Evolutionary conservation across 108 stramenopile genomes (phyloP).

Genomic region (Licmophora abbreviata): DNA sequence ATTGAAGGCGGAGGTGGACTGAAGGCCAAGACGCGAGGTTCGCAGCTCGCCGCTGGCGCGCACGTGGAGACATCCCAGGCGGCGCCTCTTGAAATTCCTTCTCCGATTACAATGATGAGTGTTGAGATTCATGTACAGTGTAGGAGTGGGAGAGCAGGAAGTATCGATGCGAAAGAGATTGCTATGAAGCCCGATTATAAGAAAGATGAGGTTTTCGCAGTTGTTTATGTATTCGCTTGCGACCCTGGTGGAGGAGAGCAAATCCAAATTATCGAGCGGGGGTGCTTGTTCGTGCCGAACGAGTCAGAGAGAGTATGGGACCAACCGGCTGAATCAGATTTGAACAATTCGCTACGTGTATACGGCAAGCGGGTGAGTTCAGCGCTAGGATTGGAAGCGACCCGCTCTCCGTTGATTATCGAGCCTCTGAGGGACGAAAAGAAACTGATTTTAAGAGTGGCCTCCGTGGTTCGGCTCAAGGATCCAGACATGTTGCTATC

Average conservation of each 20-base stretch:
- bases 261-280: slow-evolving; percentile 59
- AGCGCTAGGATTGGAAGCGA: slow-evolving; percentile 20
- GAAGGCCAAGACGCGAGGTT: slow-evolving; percentile 51
- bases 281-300: slow-evolving; percentile 48
- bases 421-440: slow-evolving; percentile 52
- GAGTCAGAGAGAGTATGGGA: slow-evolving; percentile 20
- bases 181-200: slow-evolving; percentile 70
- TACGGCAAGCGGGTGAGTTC: slow-evolving; percentile 11
- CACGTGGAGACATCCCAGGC: background rate
- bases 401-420: slow-evolving; percentile 44
- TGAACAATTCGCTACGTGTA: slow-evolving; percentile 3
- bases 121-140: slow-evolving; percentile 86
- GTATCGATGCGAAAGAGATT: slow-evolving; percentile 59
- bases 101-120: slow-evolving; percentile 74
- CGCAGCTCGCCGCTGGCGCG: slow-evolving; percentile 7
- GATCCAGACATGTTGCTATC: slow-evolving; percentile 79
- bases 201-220: slow-evolving; percentile 60
- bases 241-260: slow-evolving; percentile 83
- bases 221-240: slow-evolving; percentile 52
- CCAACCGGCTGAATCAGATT: background rate
- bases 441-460: slow-evolving; percentile 49
- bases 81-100: slow-evolving; percentile 12
- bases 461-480: slow-evolving; percentile 55
- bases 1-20: slow-evolving; percentile 71
- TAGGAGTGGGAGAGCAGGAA: slow-evolving; percentile 47